Evolutionary conservation across 2,329 filamentous ascomycete genomes (phyloP).

Genomic region (Aspergillus transmontanensis): DNA sequence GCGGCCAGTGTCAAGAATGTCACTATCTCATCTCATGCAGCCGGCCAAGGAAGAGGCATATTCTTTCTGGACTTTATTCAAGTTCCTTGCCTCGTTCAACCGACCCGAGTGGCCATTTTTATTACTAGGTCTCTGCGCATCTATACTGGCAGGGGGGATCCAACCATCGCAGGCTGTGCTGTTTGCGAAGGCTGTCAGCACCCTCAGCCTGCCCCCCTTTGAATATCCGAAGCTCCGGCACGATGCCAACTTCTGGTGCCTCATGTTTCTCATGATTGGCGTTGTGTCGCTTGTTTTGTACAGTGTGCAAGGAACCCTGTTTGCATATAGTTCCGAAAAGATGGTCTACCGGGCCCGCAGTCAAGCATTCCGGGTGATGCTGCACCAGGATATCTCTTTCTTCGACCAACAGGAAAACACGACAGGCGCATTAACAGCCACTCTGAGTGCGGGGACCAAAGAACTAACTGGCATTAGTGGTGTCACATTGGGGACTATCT

Average conservation of each 20-base stretch:
- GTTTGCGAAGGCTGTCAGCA: constrained; percentile 81
- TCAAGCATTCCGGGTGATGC: constrained; percentile 38
- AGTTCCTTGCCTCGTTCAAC: constrained; percentile 78
- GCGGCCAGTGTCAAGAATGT: constrained; percentile 7
- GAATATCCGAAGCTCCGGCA: constrained; percentile 60
- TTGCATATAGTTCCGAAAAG: constrained; percentile 81
- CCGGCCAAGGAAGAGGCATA: constrained; percentile 39
- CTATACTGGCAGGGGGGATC: constrained; percentile 73
- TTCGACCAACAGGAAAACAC: constrained; percentile 28
- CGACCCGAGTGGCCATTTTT: constrained; percentile 69
- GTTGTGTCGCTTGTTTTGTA: constrained; percentile 70
- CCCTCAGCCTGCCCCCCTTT: constrained; percentile 59
- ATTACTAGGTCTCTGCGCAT: constrained; percentile 69
- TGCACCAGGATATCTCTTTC: constrained; percentile 32
- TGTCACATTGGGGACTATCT: constrained; percentile 76
- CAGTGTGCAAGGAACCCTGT: constrained; percentile 66
- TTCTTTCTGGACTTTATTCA: constrained; percentile 70
- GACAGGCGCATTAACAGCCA: constrained; percentile 67
- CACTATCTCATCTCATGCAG: constrained; percentile 7
- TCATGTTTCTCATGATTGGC: constrained; percentile 84
- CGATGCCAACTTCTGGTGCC: constrained; percentile 77
- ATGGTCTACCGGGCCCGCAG: constrained; percentile 80
- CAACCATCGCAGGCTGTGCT: constrained; percentile 76
- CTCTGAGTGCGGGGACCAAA: constrained; percentile 73
- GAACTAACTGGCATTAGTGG: constrained; percentile 61